Evolutionary conservation across 495 filamentous ascomycete species (phyloP), one percentile per base, ranked within the genome.

Genomic region (Penicillium samsonianum): DNA sequence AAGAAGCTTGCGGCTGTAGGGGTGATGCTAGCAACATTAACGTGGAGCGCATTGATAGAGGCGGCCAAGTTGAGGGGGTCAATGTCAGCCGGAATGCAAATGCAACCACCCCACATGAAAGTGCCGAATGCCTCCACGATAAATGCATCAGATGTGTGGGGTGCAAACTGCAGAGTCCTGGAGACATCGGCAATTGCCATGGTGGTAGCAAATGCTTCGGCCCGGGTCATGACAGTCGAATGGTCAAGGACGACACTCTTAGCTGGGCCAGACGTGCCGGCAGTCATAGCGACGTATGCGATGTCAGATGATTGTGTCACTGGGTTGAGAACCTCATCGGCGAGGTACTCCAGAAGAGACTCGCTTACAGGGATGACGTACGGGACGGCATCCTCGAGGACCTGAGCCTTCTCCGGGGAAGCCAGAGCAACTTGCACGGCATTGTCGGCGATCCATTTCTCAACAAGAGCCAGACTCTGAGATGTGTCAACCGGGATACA

Each of bases 141-240:
- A 40, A 74, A 77, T 17, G 73, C 62, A 49, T 80, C 78, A 12
- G 73, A 77, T 0, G 70, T 73, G n/a, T 76, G 73, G 2, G 69
- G 37, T 5, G 83, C 81, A 40, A 84, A 78, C 57, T 89, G 86
- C 58, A 90, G 75, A 11, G 85, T 78, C 5, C 84, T 72, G 0
- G 81, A 83, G 5, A 69, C 66, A 2, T 74, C 60, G n/a, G 74
- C 69, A 4, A 86, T 71, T 0, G 65, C 56, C 9, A 83, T 63
- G 0, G 74, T 74, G 1, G 72, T 67, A 1, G 78, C 79, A 42
- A 85, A 83, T 2, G 72, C 69, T 10, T 57, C 54, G 46, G 82
- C 80, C 19, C 78, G 67, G 6, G 79, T 69, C n/a, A 83, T 57
- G 20, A 79, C 67, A 12, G 80, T 62, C 12, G 55, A 30, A 48